Evolutionary conservation across 2,329 filamentous ascomycete species (phyloP).

Genomic region (Fonsecaea nubica): DNA sequence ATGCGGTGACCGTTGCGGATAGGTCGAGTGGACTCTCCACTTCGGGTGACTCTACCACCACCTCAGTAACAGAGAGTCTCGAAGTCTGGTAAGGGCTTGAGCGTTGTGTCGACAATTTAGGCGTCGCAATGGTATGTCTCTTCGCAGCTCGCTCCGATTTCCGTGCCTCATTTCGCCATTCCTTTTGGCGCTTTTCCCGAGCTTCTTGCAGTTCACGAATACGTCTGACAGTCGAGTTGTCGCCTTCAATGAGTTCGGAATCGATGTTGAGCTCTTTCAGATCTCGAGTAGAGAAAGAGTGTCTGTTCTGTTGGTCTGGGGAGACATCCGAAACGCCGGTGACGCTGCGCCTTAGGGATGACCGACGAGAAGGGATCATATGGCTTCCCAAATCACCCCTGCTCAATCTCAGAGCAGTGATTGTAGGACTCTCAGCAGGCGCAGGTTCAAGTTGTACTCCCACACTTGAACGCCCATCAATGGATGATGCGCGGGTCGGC

Average conservation of each 20-base stretch:
- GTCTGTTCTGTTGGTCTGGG: slow-evolving; percentile 58
- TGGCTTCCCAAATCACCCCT: slow-evolving; percentile 34
- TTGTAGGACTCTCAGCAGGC: slow-evolving; percentile 22
- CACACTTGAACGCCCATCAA: slow-evolving; percentile 26
- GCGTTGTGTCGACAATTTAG: slow-evolving; percentile 33
- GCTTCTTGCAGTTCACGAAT: slow-evolving; percentile 65
- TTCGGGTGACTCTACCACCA: slow-evolving; percentile 35
- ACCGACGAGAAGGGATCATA: slow-evolving; percentile 64
- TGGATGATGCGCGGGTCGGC: slow-evolving; percentile 25
- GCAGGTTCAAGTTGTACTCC: slow-evolving; percentile 15
- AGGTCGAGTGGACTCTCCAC: slow-evolving; percentile 30
- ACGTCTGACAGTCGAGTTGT: slow-evolving; percentile 63
- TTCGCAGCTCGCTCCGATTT: slow-evolving; percentile 37
- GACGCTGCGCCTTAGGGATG: slow-evolving; percentile 43
- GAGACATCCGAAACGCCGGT: slow-evolving; percentile 72
- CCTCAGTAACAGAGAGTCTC: slow-evolving; percentile 38
- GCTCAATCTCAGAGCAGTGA: slow-evolving; percentile 30
- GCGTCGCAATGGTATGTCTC: slow-evolving; percentile 33
- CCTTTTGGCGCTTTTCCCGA: slow-evolving; percentile 53
- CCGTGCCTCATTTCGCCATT: slow-evolving; percentile 41
- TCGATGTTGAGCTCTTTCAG: slow-evolving; percentile 51
- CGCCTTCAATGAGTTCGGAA: slow-evolving; percentile 52
- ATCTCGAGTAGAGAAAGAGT: slow-evolving; percentile 54
- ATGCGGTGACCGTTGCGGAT: slow-evolving; percentile 29
- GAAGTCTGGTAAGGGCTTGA: slow-evolving; percentile 34